Evolutionary conservation across 2,329 filamentous ascomycete genomes (phyloP).

Genomic region (Apiospora kogelbergensis): DNA sequence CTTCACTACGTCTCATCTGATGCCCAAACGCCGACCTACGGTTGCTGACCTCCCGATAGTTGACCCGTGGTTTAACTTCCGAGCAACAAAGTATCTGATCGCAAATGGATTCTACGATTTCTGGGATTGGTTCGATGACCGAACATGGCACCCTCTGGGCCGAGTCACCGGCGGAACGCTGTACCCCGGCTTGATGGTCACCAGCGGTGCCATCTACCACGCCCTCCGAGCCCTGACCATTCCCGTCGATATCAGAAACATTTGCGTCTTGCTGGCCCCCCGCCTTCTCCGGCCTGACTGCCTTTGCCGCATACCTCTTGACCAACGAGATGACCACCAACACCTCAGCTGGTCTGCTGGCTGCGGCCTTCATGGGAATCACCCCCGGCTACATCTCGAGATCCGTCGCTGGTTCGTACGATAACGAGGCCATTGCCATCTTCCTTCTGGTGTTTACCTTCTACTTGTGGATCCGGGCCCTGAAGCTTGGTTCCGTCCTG

Average conservation of each 20-base stretch:
- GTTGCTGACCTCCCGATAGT: constrained; percentile 54
- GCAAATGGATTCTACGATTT: constrained; percentile 98
- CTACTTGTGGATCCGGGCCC: constrained; percentile 97
- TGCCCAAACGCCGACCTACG: neutral
- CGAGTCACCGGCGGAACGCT: constrained; percentile 98
- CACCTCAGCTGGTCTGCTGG: constrained; percentile 89
- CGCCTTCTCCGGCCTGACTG: constrained; percentile 90
- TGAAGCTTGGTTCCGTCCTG: constrained; percentile 94
- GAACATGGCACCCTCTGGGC: constrained; percentile 98
- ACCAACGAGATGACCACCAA: constrained; percentile 98
- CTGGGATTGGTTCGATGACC: constrained; percentile 99
- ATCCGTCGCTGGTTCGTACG: constrained; percentile 96
- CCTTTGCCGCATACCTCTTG: constrained; percentile 88
- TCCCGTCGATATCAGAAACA: constrained; percentile 97
- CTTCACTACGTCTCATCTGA: neutral
- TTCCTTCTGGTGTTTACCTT: constrained; percentile 98
- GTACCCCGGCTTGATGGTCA: constrained; percentile 98
- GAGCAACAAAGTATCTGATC: constrained; percentile 96
- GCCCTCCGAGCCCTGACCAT: constrained; percentile 83
- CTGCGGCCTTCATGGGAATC: constrained; percentile 96
- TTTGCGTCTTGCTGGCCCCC: constrained; percentile 97
- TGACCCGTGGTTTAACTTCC: constrained; percentile 99
- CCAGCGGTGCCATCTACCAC: constrained; percentile 96
- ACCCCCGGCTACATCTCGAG: constrained; percentile 96
- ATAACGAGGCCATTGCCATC: constrained; percentile 99